Conservation (phyloP, 306 rosid genomes). For the Biancaea sappan region DNA sequence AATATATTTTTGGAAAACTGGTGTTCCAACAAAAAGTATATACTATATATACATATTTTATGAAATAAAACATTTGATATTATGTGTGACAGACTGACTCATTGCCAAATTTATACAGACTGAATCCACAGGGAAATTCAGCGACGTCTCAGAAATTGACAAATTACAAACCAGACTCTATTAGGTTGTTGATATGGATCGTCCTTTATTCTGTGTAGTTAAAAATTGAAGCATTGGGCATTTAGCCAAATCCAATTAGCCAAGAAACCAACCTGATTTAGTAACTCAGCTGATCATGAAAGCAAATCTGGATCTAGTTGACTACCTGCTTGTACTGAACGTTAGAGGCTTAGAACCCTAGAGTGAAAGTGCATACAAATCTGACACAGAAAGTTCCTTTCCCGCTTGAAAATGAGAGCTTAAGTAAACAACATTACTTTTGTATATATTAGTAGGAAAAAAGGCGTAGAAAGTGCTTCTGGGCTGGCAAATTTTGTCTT, state of each 20-base stretch:
- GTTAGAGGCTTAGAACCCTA: neutral
- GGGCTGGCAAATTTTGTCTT: constrained; percentile 58
- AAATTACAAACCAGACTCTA: neutral
- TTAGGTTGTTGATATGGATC: no score
- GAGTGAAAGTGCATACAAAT: constrained; percentile 4
- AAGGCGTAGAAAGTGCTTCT: constrained; percentile 35
- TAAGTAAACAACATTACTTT: constrained; percentile 36
- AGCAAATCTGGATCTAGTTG: neutral
- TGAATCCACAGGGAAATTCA: neutral
- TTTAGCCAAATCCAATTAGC: neutral
- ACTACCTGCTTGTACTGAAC: constrained; percentile 9
- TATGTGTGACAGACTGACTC: neutral
- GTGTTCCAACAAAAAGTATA: no score
- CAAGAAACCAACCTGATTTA: constrained; percentile 5
- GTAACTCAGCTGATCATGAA: constrained; percentile 12
- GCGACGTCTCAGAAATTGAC: neutral
- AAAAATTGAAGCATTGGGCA: neutral
- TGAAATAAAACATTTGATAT: neutral
- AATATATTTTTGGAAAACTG: no score
- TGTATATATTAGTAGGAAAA: constrained; percentile 32
- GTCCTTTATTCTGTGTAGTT: neutral
- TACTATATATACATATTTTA: no score
- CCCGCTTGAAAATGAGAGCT: constrained; percentile 36
- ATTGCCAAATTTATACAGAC: neutral
- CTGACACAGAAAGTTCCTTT: constrained; percentile 37